Evolutionary conservation across 2,329 filamentous ascomycete species (phyloP), one percentile per base, ranked within the genome.

Genomic region (Alternaria consortialis): DNA sequence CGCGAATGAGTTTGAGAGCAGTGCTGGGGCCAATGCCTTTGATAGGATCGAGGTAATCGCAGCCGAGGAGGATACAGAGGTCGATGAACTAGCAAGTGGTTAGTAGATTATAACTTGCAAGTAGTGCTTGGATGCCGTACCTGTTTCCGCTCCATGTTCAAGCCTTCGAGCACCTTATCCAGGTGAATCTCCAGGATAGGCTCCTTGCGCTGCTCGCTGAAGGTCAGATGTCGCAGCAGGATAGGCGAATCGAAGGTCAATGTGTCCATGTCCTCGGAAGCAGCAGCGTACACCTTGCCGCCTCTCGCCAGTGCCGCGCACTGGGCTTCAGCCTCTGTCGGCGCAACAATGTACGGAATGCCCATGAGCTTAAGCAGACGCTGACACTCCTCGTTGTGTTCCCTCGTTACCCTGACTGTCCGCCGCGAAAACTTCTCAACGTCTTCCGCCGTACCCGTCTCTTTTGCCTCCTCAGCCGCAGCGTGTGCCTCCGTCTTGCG

Each of bases 191-290:
- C 95, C 73, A 96, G 94, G 69, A 99, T 97, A 0, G 95, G 95
- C 78, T 98, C 94, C 81, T 99, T 99, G 66, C 94, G 87, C 82
- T 97, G 93, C 83, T 99, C 95, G 76, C 93, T 96, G 79, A 97
- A 98, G 2, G 95, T 99, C 65, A 99, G 86, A 80, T 99, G 94
- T 51, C 95, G 87, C 66, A 99, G 83, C 47, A 99, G 83, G 60
- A 99, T 94, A 0, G 95, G 95, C 53, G 94, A 86, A 73, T 97
- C 89, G 80, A 99, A 99, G 74, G 94, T 98, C 56, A 99, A 83
- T 0, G 95, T 99, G 76, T 99, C 95, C 95, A 99, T 99, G 81
- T 99, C 95, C 81, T 99, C 95, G 66, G 92, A 97, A 3, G 95
- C 95, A 20, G 95, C 95, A 4, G 94, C 95, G 77, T 96, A 99